Conservation (phyloP, 2,329 filamentous ascomycete species). For the Xylaria sp. region DNA sequence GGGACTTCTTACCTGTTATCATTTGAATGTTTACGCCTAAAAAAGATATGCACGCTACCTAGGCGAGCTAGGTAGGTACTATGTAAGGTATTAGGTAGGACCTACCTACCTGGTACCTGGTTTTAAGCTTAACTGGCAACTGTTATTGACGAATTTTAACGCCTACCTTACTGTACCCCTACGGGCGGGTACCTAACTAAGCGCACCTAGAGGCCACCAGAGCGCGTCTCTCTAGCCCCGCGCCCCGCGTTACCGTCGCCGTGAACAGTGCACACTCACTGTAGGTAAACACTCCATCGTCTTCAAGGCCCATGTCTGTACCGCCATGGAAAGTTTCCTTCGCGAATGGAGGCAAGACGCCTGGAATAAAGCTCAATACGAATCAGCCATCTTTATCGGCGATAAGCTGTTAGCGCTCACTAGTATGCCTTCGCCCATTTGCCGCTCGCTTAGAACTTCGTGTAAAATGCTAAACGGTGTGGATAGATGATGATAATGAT, state of each 20-base stretch:
- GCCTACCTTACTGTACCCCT: not conserved
- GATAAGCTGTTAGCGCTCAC: constrained; percentile 97
- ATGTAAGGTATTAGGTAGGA: too few species aligned
- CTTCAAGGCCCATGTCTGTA: constrained; percentile 26
- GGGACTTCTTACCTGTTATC: too few species aligned
- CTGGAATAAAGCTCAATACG: constrained; percentile 94
- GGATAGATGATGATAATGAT: constrained; percentile 86
- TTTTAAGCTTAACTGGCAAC: not conserved
- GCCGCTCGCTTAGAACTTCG: constrained; percentile 13
- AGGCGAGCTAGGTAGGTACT: too few species aligned
- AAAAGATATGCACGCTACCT: not conserved
- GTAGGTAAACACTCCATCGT: constrained; percentile 24
- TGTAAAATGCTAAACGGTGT: constrained; percentile 34
- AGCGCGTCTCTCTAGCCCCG: constrained; percentile 21
- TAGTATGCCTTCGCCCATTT: constrained; percentile 66
- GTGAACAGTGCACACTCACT: constrained; percentile 11
- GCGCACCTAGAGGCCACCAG: not conserved
- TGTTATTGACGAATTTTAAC: not conserved
- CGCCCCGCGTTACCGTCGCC: constrained; percentile 24
- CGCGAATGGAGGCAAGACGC: constrained; percentile 96
- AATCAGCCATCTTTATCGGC: constrained; percentile 95
- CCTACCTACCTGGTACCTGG: not conserved
- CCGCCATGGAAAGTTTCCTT: constrained; percentile 87
- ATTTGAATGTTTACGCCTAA: too few species aligned
- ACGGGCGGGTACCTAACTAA: not conserved